Conservation (phyloP, 2,329 filamentous ascomycete genomes). For the Phaeosphaeriaceae sp. region DNA sequence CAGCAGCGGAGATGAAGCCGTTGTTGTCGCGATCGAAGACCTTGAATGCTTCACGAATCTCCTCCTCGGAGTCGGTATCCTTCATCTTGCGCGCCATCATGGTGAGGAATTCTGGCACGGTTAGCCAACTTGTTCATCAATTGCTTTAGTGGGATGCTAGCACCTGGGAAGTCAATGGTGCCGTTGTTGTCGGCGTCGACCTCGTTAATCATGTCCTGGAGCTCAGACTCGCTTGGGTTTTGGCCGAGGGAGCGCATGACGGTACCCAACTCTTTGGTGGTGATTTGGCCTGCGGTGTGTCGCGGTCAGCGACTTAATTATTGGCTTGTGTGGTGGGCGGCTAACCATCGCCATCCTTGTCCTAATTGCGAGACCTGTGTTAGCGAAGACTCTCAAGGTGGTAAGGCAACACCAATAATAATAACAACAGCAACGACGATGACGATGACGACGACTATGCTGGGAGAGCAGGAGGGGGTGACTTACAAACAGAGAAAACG, state of each 20-base stretch:
- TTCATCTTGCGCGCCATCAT: slow-evolving; percentile 71
- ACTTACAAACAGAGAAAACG: slow-evolving; percentile 99
- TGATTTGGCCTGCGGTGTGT: slow-evolving; percentile 62
- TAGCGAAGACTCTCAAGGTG: neutral
- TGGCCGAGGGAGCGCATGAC: slow-evolving; percentile 70
- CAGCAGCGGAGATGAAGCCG: slow-evolving; percentile 68
- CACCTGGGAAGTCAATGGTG: slow-evolving; percentile 69
- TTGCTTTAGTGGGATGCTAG: neutral
- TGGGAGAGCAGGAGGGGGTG: no score
- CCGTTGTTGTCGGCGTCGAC: slow-evolving; percentile 70
- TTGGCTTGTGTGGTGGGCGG: slow-evolving; percentile 14
- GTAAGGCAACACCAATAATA: slow-evolving; percentile 37
- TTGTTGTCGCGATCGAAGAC: slow-evolving; percentile 71
- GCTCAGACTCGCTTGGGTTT: slow-evolving; percentile 66
- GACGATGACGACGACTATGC: no score
- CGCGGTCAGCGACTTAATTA: slow-evolving; percentile 28
- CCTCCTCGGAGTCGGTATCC: slow-evolving; percentile 67
- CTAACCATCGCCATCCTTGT: slow-evolving; percentile 65
- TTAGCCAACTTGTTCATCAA: slow-evolving; percentile 9
- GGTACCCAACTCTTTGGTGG: slow-evolving; percentile 66
- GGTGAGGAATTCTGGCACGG: slow-evolving; percentile 63
- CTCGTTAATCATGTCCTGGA: slow-evolving; percentile 72
- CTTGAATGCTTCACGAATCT: slow-evolving; percentile 70
- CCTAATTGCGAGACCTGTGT: slow-evolving; percentile 45
- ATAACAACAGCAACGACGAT: no score